phyloP scores from a whole-genome alignment of 78 protist genomes.

The Chrysochromulina tobinii region DNA sequence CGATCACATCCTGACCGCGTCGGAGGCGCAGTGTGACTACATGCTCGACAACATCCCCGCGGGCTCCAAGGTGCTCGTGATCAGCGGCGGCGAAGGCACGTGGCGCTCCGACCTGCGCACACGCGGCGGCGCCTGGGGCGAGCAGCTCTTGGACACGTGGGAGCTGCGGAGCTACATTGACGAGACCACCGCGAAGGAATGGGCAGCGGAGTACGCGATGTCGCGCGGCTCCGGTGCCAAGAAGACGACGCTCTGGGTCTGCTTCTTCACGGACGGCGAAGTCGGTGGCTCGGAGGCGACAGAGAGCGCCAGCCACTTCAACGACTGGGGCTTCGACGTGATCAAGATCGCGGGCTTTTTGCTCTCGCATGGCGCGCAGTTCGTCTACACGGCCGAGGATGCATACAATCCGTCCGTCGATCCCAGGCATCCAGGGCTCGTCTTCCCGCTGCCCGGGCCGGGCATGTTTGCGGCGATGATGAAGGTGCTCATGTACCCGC shows the following conservation, averaged over 20 bases:
- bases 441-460: neutral
- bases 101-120: neutral
- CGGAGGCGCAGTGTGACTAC: neutral
- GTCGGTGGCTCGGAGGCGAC: neutral
- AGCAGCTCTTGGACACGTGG: neutral
- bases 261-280: neutral
- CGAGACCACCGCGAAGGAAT: neutral
- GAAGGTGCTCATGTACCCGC: neutral
- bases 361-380: neutral
- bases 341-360: neutral
- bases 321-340: neutral
- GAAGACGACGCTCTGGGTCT: neutral
- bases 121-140: neutral
- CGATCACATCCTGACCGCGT: neutral
- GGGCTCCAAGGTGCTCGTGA: neutral
- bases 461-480: neutral
- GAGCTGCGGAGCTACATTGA: neutral
- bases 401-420: neutral
- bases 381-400: slow-evolving; percentile 7
- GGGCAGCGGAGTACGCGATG: neutral
- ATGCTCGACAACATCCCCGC: neutral
- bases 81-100: neutral
- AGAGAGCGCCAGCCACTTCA: neutral
- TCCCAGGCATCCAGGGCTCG: too few species aligned
- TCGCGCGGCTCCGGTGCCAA: neutral